Base-by-base conservation (phyloP, 1,284 basidiomycete species). In the Cutaneotrichosporon spelunceum region DNA sequence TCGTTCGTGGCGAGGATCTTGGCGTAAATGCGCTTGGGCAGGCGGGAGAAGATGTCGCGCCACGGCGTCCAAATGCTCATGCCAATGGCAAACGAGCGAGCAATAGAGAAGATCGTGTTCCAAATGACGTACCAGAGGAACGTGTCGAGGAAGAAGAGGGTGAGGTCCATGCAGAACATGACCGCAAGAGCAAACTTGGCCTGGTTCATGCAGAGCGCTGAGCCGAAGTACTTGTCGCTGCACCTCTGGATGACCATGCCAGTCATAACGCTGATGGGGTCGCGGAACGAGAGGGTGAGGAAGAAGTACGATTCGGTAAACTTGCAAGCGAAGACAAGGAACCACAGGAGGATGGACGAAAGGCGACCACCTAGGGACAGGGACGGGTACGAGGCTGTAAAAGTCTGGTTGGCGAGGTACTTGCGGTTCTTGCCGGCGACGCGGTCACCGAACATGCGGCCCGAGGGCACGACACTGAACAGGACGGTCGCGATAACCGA, bases 31-130 rank as follows among this genome's bases (percentile, higher is more conserved):
- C 93, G 85, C 82, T 97, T 97, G 42, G 94, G 94, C 63, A 97
- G 79, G 53, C 93, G 84, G 16, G 89, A 90, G 79, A 88, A 97
- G 73, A 96, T 93, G 72, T 95, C 93, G 79, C 87, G 88, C 93
- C 93, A 96, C 8, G 93, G 93, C 1, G 93, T 96, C 93, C 93
- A 96, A 68, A 97, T 95, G 48, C 89, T 92, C 67, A 97, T 83
- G 36, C 93, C 93, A 61, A 96, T 84, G 33, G 84, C 82, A 79
- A 97, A 97, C n/a, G 88, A 90, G 52, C 93, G 85, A 36, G 84
- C 90, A 69, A 97, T 91, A 72, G 88, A 90, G 82, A 91, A 90
- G 60, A 95, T 89, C 10, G 92, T 94, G 79, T 94, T 94, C 93
- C 93, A 97, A 72, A 97, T 96, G 68, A 83, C 82, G 64, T 80